A percentile compares a stretch with the other conserved stretches of the same genome.
Evolutionary conservation across 1,284 basidiomycete genomes (phyloP).

Genomic region (Apiotrichum siamense): DNA sequence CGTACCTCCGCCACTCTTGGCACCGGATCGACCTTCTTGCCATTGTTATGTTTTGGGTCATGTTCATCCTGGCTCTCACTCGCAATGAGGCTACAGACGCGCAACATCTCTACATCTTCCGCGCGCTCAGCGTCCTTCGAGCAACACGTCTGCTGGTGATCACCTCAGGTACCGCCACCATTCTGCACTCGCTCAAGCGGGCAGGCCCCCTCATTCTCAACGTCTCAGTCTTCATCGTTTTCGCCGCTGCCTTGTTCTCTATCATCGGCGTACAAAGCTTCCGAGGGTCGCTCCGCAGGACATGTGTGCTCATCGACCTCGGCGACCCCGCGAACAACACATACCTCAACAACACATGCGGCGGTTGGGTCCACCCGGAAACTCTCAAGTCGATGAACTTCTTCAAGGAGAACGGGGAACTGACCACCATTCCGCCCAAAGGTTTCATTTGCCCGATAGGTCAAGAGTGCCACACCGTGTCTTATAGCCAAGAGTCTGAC

Average conservation of each 20-base stretch:
- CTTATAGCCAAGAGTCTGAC: constrained; percentile 60
- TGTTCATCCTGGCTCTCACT: constrained; percentile 62
- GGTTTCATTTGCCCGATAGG: constrained; percentile 77
- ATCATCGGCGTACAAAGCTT: constrained; percentile 89
- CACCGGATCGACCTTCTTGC: constrained; percentile 85
- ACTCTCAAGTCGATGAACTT: constrained; percentile 48
- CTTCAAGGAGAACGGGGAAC: constrained; percentile 24
- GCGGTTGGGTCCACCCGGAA: constrained; percentile 63
- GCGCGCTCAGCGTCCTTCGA: constrained; percentile 81
- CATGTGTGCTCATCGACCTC: constrained; percentile 49
- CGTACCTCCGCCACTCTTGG: constrained; percentile 92
- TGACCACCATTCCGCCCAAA: constrained; percentile 56
- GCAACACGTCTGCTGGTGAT: constrained; percentile 77
- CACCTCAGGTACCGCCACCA: constrained; percentile 89
- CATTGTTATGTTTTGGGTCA: constrained; percentile 55
- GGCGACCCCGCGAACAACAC: constrained; percentile 33
- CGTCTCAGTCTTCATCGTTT: constrained; percentile 85
- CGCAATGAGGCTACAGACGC: constrained; percentile 60
- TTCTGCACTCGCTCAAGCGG: constrained; percentile 86
- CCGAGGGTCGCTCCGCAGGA: constrained; percentile 68
- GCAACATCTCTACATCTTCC: constrained; percentile 77
- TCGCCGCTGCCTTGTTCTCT: constrained; percentile 83
- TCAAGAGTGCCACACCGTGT: constrained; percentile 58
- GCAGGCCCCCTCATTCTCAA: constrained; percentile 81
- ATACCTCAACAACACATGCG: constrained; percentile 54